Evolutionary conservation across 2,329 filamentous ascomycete genomes (phyloP).

Genomic region (Nothomitra cinnamomea): DNA sequence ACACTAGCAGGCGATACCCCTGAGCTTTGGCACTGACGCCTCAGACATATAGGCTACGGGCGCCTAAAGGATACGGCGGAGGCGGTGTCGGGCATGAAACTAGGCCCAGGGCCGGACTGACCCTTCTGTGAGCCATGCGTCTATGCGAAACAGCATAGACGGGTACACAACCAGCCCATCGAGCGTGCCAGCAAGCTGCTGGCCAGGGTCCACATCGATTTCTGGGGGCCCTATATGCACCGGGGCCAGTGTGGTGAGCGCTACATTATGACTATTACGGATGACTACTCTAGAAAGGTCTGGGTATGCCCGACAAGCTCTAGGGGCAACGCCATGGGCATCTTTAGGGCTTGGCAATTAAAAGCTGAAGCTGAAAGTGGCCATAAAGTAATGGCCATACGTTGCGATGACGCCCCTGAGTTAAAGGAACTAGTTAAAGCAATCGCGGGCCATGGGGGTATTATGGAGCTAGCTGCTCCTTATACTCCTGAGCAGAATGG

Average conservation of each 20-base stretch:
- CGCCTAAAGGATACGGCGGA: too few relatives aligned
- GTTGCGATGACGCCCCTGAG: background rate
- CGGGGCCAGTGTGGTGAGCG: background rate
- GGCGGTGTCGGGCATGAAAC: background rate
- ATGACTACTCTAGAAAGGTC: background rate
- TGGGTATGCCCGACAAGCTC: background rate
- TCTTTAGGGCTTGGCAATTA: background rate
- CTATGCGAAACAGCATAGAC: background rate
- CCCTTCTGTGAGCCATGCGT: background rate
- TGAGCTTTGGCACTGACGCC: too few relatives aligned
- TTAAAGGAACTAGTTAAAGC: background rate
- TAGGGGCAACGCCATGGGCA: background rate
- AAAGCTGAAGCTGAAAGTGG: background rate
- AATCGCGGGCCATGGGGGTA: background rate
- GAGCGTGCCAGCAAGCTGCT: background rate
- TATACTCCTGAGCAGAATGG: too few relatives aligned
- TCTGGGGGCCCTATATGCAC: background rate
- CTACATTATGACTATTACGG: slow-evolving; percentile 2
- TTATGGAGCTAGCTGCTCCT: slow-evolving; percentile 2
- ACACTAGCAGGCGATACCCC: too few relatives aligned
- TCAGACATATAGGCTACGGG: too few relatives aligned
- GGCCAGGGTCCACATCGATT: background rate
- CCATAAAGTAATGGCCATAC: background rate
- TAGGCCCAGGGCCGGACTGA: background rate
- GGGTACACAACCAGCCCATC: too few relatives aligned